phyloP scores from a whole-genome alignment of 2,329 filamentous ascomycete genomes.

The Exophiala sp. region DNA sequence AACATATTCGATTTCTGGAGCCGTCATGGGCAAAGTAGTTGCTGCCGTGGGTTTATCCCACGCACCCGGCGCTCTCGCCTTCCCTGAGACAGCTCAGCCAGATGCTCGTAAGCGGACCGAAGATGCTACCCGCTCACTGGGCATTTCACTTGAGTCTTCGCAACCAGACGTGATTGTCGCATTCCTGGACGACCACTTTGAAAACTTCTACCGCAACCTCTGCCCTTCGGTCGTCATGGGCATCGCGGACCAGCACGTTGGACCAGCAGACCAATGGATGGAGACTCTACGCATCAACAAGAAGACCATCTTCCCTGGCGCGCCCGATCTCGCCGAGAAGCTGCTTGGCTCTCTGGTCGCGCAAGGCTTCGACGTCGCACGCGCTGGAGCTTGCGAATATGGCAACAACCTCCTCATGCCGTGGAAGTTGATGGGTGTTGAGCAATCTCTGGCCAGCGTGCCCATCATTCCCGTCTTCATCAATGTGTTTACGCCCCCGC shows the following conservation, averaged over 20 bases:
- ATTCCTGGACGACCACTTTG: conserved; percentile 34
- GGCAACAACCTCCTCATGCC: conserved; percentile 34
- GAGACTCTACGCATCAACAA: conserved; percentile 28
- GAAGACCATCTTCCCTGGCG: conserved; percentile 30
- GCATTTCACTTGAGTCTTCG: conserved; percentile 29
- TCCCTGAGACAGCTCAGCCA: conserved; percentile 31
- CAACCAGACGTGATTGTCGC: conserved; percentile 33
- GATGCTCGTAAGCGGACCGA: conserved; percentile 29
- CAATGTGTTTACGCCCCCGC: conserved; percentile 33
- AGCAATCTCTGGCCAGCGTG: conserved; percentile 22
- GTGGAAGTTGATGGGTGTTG: conserved; percentile 31
- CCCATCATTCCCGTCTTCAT: conserved; percentile 31
- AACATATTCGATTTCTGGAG: too few species aligned
- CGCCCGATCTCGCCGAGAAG: conserved; percentile 30
- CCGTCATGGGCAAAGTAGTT: conserved; percentile 13
- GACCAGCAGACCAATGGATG: conserved; percentile 33
- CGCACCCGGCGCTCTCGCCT: conserved; percentile 26
- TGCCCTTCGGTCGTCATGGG: conserved; percentile 32
- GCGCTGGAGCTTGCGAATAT: conserved; percentile 29
- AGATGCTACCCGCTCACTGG: conserved; percentile 30
- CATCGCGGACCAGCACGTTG: conserved; percentile 29
- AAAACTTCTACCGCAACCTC: conserved; percentile 33
- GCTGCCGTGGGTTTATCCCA: conserved; percentile 11
- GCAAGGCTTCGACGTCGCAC: conserved; percentile 30
- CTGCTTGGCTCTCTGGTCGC: conserved; percentile 27